Conservation (phyloP, 768 basidiomycete genomes). For the Mycena albidolilacea region DNA sequence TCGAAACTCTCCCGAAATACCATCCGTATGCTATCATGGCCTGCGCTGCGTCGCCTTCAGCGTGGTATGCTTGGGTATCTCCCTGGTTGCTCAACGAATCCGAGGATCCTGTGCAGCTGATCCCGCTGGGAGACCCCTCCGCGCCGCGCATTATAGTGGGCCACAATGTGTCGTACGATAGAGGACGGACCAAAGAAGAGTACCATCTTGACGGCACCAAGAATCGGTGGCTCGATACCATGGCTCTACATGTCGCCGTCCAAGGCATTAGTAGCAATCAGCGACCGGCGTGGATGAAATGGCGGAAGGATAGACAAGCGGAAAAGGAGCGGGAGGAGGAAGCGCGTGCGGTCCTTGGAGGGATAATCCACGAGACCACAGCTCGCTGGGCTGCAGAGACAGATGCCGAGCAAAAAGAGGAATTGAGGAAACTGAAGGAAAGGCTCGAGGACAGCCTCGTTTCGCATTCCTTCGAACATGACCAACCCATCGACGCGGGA, state of each 20-base stretch:
- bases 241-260: conserved; percentile 94
- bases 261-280: conserved; percentile 96
- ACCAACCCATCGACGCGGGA: conserved; percentile 45
- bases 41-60: conserved; percentile 83
- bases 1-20: conserved; percentile 91
- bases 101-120: conserved; percentile 72
- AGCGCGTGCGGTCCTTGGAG: conserved; percentile 71
- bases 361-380: conserved; percentile 57
- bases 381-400: conserved; percentile 64
- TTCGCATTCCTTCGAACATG: conserved; percentile 17
- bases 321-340: conserved; percentile 71
- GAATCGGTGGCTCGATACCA: conserved; percentile 93
- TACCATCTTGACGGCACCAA: conserved; percentile 77
- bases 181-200: conserved; percentile 86
- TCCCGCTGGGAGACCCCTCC: conserved; percentile 75
- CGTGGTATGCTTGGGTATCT: conserved; percentile 97
- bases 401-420: conserved; percentile 61
- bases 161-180: conserved; percentile 96
- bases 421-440: conserved; percentile 59
- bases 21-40: conserved; percentile 91
- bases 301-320: conserved; percentile 78
- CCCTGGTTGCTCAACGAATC: conserved; percentile 88
- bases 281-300: conserved; percentile 92
- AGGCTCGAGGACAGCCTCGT: conserved; percentile 48
- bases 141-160: conserved; percentile 83